phyloP scores from a whole-genome alignment of 2,329 filamentous ascomycete species.

The Lachnum nothofagi region DNA sequence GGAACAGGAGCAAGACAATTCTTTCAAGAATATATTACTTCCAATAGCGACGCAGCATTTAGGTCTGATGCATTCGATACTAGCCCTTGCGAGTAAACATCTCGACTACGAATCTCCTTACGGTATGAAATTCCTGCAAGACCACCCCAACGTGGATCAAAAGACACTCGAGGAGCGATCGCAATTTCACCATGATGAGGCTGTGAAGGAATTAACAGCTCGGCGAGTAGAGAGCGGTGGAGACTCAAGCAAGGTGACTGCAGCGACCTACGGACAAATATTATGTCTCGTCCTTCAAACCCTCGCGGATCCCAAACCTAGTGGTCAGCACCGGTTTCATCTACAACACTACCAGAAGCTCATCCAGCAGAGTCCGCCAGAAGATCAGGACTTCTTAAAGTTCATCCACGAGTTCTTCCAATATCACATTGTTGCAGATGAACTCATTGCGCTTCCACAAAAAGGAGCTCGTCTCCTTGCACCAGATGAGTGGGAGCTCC shows the following conservation, averaged over 20 bases:
- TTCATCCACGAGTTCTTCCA: conserved; percentile 74
- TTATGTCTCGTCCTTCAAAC: conserved; percentile 56
- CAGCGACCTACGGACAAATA: conserved; percentile 58
- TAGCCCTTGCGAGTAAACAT: conserved; percentile 78
- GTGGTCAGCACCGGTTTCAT: conserved; percentile 73
- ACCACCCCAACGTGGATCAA: conserved; percentile 44
- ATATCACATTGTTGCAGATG: conserved; percentile 69
- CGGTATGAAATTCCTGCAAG: conserved; percentile 47
- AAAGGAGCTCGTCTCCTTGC: conserved; percentile 30
- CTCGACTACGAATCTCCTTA: conserved; percentile 56
- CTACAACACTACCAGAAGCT: conserved; percentile 70
- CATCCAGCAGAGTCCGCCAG: conserved; percentile 56
- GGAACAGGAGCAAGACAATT: conserved; percentile 70
- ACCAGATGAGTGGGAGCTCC: conserved; percentile 25
- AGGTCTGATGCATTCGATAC: conserved; percentile 84
- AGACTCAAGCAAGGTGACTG: conserved; percentile 41
- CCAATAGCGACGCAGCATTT: conserved; percentile 75
- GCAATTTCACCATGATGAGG: conserved; percentile 51
- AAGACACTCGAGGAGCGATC: conserved; percentile 47
- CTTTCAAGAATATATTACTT: conserved; percentile 78
- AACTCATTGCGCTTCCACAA: conserved; percentile 47
- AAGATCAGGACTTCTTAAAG: conserved; percentile 66
- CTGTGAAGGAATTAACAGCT: conserved; percentile 50
- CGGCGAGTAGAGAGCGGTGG: conserved; percentile 40
- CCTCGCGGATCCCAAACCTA: conserved; percentile 49